Evolutionary conservation across 2,329 filamentous ascomycete species (phyloP).

Genomic region (Trichoderma atroviride): DNA sequence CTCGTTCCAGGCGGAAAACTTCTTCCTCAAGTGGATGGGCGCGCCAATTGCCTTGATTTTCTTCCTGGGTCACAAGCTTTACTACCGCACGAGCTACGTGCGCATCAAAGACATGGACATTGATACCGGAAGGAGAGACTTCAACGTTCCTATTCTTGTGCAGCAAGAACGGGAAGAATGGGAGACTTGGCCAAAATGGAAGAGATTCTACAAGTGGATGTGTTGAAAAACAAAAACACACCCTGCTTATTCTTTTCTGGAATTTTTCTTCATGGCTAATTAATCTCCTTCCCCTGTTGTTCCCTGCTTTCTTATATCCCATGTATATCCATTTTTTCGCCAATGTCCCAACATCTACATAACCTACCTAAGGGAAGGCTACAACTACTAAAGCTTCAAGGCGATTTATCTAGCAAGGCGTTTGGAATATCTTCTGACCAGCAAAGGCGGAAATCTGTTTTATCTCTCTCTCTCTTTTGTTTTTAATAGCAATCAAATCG

Average conservation of each 20-base stretch:
- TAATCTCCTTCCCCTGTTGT: background rate
- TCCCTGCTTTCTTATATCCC: background rate
- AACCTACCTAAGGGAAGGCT: background rate
- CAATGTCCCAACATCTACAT: background rate
- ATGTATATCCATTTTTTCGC: background rate
- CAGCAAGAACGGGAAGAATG: constrained; percentile 79
- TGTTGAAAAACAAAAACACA: constrained; percentile 53
- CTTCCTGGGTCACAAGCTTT: constrained; percentile 77
- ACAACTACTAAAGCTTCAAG: background rate
- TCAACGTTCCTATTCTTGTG: constrained; percentile 77
- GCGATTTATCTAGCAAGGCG: constrained; percentile 19
- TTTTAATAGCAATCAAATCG: background rate
- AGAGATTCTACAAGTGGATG: constrained; percentile 72
- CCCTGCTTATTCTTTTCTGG: background rate
- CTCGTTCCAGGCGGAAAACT: constrained; percentile 58
- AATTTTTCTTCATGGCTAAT: background rate
- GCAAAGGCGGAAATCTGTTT: background rate
- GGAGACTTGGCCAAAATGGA: constrained; percentile 73
- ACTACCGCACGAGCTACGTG: constrained; percentile 69
- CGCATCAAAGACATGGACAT: constrained; percentile 78
- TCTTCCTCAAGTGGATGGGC: constrained; percentile 74
- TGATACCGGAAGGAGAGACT: constrained; percentile 79
- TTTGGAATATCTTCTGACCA: background rate
- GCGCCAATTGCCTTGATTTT: constrained; percentile 68
- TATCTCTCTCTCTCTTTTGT: background rate